phyloP scores from a whole-genome alignment of 2,329 filamentous ascomycete genomes.

The Aspergillus luchuensis region DNA sequence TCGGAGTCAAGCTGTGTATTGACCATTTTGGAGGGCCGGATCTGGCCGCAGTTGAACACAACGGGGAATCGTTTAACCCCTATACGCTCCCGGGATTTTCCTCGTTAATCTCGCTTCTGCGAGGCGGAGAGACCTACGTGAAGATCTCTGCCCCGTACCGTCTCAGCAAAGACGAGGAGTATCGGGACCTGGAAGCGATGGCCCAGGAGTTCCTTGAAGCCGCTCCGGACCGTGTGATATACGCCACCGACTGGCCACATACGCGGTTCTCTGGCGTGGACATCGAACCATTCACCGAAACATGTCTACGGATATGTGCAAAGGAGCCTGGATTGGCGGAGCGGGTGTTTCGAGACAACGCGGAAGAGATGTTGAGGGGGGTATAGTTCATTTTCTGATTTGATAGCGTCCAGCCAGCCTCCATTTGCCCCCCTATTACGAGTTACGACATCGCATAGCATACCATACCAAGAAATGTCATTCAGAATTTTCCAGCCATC shows the following conservation, averaged over 20 bases:
- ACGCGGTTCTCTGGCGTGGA: slow-evolving; percentile 62
- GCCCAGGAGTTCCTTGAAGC: slow-evolving; percentile 52
- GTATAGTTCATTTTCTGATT: not conserved
- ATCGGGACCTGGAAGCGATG: slow-evolving; percentile 52
- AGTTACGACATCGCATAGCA: slow-evolving; percentile 4
- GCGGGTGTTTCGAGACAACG: slow-evolving; percentile 59
- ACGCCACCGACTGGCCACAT: slow-evolving; percentile 67
- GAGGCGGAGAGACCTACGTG: slow-evolving; percentile 54
- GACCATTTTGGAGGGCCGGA: slow-evolving; percentile 61
- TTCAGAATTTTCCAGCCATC: not conserved
- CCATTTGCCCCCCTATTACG: not conserved
- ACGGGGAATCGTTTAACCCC: slow-evolving; percentile 35
- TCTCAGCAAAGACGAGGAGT: slow-evolving; percentile 49
- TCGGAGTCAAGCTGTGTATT: slow-evolving; percentile 58
- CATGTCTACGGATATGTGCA: slow-evolving; percentile 57
- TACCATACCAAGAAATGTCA: slow-evolving; percentile 2
- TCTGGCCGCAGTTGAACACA: slow-evolving; percentile 26
- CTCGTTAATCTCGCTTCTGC: slow-evolving; percentile 52
- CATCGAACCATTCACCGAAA: slow-evolving; percentile 57
- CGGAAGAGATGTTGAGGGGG: slow-evolving; percentile 51
- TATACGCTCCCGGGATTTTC: slow-evolving; percentile 54
- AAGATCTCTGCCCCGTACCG: slow-evolving; percentile 64
- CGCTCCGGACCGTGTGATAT: slow-evolving; percentile 53
- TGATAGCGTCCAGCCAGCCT: not conserved
- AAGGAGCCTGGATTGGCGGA: slow-evolving; percentile 48